phyloP scores from a whole-genome alignment of 1,139 yeast species.

The Candida tetrigidarum region DNA sequence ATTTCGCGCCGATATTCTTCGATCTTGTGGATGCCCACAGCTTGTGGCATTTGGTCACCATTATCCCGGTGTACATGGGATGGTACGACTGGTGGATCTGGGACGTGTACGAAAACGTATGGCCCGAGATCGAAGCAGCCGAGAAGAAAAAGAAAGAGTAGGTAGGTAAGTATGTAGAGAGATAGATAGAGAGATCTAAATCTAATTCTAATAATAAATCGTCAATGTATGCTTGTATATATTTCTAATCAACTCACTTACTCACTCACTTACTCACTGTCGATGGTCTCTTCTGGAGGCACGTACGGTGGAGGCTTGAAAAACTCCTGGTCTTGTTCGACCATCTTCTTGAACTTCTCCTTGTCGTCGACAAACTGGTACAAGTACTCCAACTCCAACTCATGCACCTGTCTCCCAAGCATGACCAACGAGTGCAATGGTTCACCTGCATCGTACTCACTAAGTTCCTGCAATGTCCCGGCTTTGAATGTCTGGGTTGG shows the following conservation, averaged over 20 bases:
- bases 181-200: neutral
- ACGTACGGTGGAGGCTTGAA: slow-evolving; percentile 65
- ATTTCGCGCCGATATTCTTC: slow-evolving; percentile 71
- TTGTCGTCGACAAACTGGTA: slow-evolving; percentile 74
- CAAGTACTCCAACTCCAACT: slow-evolving; percentile 85
- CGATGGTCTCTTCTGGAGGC: slow-evolving; percentile 35
- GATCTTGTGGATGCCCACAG: slow-evolving; percentile 90
- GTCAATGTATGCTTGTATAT: too few species aligned
- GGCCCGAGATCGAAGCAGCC: slow-evolving; percentile 15
- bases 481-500: slow-evolving; percentile 84
- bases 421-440: slow-evolving; percentile 92
- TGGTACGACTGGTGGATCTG: slow-evolving; percentile 55
- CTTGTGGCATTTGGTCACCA: slow-evolving; percentile 85
- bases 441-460: slow-evolving; percentile 87
- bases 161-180: too few species aligned
- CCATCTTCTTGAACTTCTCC: slow-evolving; percentile 61
- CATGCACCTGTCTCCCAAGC: slow-evolving; percentile 94
- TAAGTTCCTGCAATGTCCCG: slow-evolving; percentile 75
- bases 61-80: slow-evolving; percentile 57
- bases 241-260: too few species aligned
- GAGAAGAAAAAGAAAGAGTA: slow-evolving; percentile 18
- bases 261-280: slow-evolving; percentile 20
- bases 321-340: slow-evolving; percentile 71
- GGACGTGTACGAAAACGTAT: slow-evolving; percentile 45
- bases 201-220: neutral